Base-by-base conservation (phyloP, 2,329 filamentous ascomycete species). In the Cytospora piceicola region DNA sequence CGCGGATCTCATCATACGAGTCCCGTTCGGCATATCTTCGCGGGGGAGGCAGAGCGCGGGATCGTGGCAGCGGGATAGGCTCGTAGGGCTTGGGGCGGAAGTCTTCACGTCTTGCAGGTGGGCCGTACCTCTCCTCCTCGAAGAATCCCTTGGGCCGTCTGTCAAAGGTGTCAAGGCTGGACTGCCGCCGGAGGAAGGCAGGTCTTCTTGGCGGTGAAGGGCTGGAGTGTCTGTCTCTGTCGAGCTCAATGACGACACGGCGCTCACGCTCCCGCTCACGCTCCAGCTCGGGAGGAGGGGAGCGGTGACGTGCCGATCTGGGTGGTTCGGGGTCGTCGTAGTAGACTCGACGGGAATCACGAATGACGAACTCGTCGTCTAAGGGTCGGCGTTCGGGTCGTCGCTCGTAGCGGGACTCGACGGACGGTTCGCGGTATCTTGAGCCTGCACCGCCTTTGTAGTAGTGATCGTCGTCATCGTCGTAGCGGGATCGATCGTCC, bases 121-220 rank as follows among this genome's bases (percentile, higher is more conserved):
- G 82, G n/a, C 84, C 82, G 70, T 88, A 88, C 68, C 90, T 87
- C 24, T 83, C 77, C 63, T 74, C 79, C 46, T 89, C 83, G 62
- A 81, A 82, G 70, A 82, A 81, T 58, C 75, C 74, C 11, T 77
- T 77, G 1, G 91, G 90, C 32, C 88, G 88, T 58, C 93, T 88
- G 77, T 97, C 94, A 74, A 93, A 97, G 0, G 91, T 96, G 76
- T 97, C 94, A 49, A 97, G 83, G 61, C 93, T 96, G 17, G 93
- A 96, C 76, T 96, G 93, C 53, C 94, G 87, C 65, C 94, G 87
- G 59, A 95, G 74, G 69, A 94, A 83, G 34, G 83, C 82, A 2
- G 93, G 93, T 55, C 90, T 84, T 56, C 81, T 80, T 62, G 82
- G 78, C 3, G 83, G 85, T 12, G 85, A 83, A 5, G 83, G 77